Base-by-base conservation (phyloP, 768 basidiomycete species). In the Boletus bicolor region DNA sequence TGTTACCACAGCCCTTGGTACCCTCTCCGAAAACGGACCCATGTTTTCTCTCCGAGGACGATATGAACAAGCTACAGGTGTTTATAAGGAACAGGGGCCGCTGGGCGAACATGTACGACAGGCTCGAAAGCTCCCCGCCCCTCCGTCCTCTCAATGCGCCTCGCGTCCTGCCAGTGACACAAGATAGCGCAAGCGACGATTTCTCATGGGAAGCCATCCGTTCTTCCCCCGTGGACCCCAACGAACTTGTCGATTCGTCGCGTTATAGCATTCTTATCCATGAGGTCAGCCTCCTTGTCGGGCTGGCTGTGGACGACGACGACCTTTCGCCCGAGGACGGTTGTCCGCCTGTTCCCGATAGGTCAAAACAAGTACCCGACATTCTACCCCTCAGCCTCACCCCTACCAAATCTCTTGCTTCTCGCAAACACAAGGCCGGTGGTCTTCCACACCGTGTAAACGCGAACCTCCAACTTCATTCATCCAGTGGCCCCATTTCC, bases 281-380 rank as follows among this genome's bases (percentile, higher is more conserved):
- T 15, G 72, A 73, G 30, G 68, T 73, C 15, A 66, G 70, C 49
- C 59, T 66, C 38, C 70, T 71, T 43, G 62, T 73, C 14, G 71
- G 70, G 21, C 47, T 71, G 19, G n/a, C 71, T 7, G 17, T 55
- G 1, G 68, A 69, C 1, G 53, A 68, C 17, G 62, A 57, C 21
- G 35, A 38, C 34, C 34, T 45, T n/a, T 44, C 49, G 3, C 41
- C 49, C 26, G 50, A 36, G 24, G 54, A 57, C n/a, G n/a, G 6
- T 35, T 41, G 34, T 43, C 45, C 51, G 26, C 47, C 38, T 30
- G 47, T 49, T 34, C 45, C 45, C 37, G 44, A 38, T 26, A 37
- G 28, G 38, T 17, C 60, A 36, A 46, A 36, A 34, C 53, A 36
- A 30, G 24, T 36, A 46, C 50, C 57, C 44, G 55, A 62, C 56